Evolutionary conservation across 805 yeast species (phyloP), one percentile per base, ranked within the genome.

Genomic region (Candida insectalens): DNA sequence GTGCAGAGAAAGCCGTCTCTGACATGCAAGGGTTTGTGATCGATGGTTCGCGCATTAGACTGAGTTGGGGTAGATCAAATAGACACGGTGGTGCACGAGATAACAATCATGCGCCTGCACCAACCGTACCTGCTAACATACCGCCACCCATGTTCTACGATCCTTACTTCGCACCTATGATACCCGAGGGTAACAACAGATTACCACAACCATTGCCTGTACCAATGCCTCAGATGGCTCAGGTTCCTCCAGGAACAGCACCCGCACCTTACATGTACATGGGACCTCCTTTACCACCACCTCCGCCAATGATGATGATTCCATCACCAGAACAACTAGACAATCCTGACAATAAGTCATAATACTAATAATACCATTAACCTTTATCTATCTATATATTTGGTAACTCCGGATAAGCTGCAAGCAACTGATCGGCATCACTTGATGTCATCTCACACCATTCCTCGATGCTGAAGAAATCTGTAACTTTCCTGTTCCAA

Each of bases 21-120:
- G 77, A 79, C 3, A 74, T 82, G 82, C 85, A 82, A 54, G 94
- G 94, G 2, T 81, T 74, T 49, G 63, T 74, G 17, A 73, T 82
- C 39, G 80, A 78, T n/a, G 88, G 87, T 3, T 70, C 76, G 34
- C 65, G 88, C 39, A 75, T 82, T 17, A 59, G 88, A 41, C 58
- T 82, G 33, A 72, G 83, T 33, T 82, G 92, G 92, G 89, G 89
- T 30, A 65, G 82, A 46, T 66, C 35, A 50, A 43, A 35, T 41
- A 50, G 32, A 42, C 41, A 29, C 48, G 41, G 33, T 33, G 29
- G 15, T 28, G 36, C 20, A 34, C 32, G 19, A 40, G 37, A 10
- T 27, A 32, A 6, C n/a, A 16, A 16, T 17, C 20, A 6, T 18
- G 7, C 23, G 23, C 7, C 23, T 7, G 23, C 23, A 7, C 23